Conservation (phyloP, 139 green algal genomes). For the Chlamydomonas sp. region DNA sequence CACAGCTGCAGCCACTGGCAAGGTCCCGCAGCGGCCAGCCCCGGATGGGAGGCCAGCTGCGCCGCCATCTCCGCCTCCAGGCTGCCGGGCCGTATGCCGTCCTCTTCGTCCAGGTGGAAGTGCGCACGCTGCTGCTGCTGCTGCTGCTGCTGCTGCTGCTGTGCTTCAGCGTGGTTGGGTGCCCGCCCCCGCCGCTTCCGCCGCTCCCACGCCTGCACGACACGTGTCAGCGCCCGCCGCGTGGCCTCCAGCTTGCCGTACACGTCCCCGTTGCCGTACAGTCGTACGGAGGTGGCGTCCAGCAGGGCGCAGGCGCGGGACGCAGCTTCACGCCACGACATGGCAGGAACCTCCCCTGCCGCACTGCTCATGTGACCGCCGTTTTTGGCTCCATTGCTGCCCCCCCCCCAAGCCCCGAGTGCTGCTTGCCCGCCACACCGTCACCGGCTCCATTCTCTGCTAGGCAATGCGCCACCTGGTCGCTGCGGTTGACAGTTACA, state of each 20-base stretch:
- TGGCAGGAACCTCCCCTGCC: neutral
- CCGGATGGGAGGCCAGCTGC: neutral
- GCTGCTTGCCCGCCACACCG: neutral
- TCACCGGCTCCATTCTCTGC: neutral
- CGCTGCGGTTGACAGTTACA: too few relatives aligned
- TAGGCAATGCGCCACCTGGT: too few relatives aligned
- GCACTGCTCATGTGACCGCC: neutral
- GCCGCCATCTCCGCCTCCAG: neutral
- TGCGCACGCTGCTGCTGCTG: too few relatives aligned
- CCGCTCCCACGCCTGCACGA: neutral
- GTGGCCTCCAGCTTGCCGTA: neutral
- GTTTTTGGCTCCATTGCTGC: neutral
- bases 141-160: neutral
- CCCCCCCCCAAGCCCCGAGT: too few relatives aligned
- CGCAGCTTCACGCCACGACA: neutral
- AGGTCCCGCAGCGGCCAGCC: neutral
- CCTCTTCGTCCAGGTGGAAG: too few relatives aligned
- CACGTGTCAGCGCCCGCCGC: neutral
- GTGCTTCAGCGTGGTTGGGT: neutral
- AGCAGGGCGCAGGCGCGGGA: neutral
- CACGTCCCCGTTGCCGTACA: neutral
- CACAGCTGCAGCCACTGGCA: conserved; percentile 30
- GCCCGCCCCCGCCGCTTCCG: neutral
- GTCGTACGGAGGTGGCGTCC: neutral
- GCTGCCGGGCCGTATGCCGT: neutral